Evolutionary conservation across 2,329 filamentous ascomycete genomes (phyloP).

Genomic region (Ophiostoma montium): DNA sequence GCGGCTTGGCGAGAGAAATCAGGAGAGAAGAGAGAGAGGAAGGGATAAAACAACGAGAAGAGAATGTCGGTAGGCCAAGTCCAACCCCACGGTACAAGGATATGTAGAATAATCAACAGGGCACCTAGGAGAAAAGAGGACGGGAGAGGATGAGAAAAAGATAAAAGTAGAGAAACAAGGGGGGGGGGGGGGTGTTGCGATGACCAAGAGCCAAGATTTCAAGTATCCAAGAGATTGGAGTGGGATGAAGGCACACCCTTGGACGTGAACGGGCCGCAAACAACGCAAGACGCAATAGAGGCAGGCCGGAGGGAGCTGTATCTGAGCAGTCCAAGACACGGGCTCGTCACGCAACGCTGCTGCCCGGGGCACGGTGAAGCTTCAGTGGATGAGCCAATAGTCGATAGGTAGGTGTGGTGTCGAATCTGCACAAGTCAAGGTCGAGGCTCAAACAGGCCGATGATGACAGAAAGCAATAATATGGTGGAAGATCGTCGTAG

Average conservation of each 20-base stretch:
- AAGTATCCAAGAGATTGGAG: background rate
- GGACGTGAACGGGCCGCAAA: too few relatives aligned
- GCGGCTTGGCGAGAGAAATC: background rate
- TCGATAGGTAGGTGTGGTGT: too few relatives aligned
- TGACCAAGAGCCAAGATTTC: too few relatives aligned
- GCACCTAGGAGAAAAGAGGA: constrained; percentile 1
- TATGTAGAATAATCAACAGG: background rate
- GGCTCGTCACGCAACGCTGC: constrained; percentile 5
- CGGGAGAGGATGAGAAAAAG: background rate
- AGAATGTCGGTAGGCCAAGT: background rate
- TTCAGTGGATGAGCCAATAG: background rate
- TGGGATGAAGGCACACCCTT: background rate
- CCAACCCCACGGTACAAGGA: constrained; percentile 12
- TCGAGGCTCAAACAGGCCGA: background rate
- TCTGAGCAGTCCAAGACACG: background rate
- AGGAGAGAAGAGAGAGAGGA: background rate
- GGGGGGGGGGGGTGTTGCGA: background rate
- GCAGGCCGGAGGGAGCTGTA: background rate
- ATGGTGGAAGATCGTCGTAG: constrained; percentile 12
- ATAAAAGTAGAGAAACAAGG: background rate
- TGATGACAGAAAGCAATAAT: constrained; percentile 12
- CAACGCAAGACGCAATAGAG: background rate
- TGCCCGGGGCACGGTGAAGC: too few relatives aligned
- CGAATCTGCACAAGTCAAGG: background rate
- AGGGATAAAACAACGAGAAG: background rate